Evolutionary conservation across 1,284 basidiomycete species (phyloP), one percentile per base, ranked within the genome.

Genomic region (Fomitopsis pinicola): DNA sequence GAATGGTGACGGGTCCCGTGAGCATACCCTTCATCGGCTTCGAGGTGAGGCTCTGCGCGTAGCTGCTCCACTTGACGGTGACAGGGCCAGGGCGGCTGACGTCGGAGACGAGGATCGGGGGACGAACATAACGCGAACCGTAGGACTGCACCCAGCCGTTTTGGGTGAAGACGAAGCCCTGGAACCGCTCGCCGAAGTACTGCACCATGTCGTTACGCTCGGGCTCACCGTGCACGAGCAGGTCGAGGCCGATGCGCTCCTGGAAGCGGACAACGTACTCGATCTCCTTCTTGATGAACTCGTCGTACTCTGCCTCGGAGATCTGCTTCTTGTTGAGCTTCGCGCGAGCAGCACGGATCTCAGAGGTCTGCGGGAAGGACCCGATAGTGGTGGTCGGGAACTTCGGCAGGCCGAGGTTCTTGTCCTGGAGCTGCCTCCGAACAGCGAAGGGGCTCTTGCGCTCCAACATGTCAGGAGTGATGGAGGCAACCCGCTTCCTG

Each of bases 11-110:
- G 36, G 94, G 94, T 66, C 96, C 95, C 64, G 97, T 97, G 66
- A 95, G 82, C 97, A 99, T 99, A 71, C 97, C 97, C 91, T 99
- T 99, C 94, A 99, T 97, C 72, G 97, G 95, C 78, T 89, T 91
- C 76, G 87, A 81, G 70, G 96, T 94, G 69, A 98, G 76, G 77
- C 92, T 95, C 84, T 99, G 97, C 63, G 97, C 97, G 78, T 97
- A 99, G 73, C 87, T 86, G 67, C 92, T 95, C 97, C 97, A 99
- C 76, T 88, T 88, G 72, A 99, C 96, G 70, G 97, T 98, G 84
- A 99, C 98, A 62, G 97, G 89, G 55, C 80, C 80, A 55, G 95
- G 89, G 69, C 97, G 94, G 79, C 92, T 95, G 77, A 99, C 92
- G 78, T 99, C 97, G 56, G 95, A 97, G 73, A 99, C 97, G 73